Evolutionary conservation across 2,329 filamentous ascomycete species (phyloP).

Genomic region (Pseudonectria buxi): DNA sequence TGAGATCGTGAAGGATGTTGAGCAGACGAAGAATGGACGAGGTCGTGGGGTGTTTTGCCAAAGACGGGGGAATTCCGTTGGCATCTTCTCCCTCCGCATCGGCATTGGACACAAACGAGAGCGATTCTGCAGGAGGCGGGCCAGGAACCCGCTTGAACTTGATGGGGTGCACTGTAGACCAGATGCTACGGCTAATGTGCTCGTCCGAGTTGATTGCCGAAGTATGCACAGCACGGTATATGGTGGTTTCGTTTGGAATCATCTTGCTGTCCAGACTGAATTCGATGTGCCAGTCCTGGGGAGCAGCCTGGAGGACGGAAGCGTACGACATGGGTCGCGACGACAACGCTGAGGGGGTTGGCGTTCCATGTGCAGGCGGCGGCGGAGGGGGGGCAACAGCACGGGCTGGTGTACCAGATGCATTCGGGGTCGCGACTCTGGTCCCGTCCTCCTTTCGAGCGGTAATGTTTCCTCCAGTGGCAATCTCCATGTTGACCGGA

Average conservation of each 20-base stretch:
- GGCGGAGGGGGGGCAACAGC: constrained; percentile 31
- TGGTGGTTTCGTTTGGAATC: constrained; percentile 85
- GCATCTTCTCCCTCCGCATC: constrained; percentile 47
- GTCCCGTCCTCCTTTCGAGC: constrained; percentile 90
- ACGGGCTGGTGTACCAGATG: constrained; percentile 37
- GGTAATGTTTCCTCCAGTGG: constrained; percentile 77
- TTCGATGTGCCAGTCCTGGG: constrained; percentile 96
- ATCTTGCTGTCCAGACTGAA: constrained; percentile 82
- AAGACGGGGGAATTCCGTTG: constrained; percentile 64
- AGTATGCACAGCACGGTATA: constrained; percentile 88
- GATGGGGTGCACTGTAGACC: constrained; percentile 85
- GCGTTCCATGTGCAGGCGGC: constrained; percentile 34
- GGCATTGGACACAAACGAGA: constrained; percentile 48
- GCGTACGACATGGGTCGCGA: constrained; percentile 74
- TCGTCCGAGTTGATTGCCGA: constrained; percentile 49
- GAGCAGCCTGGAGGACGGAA: constrained; percentile 69
- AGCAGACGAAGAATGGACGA: constrained; percentile 82
- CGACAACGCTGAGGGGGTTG: constrained; percentile 47
- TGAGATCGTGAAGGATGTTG: constrained; percentile 85
- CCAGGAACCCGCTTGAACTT: constrained; percentile 84
- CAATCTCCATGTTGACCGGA: constrained; percentile 87
- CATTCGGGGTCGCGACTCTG: constrained; percentile 73
- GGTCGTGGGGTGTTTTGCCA: constrained; percentile 77
- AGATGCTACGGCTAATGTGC: constrained; percentile 67
- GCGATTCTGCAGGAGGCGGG: constrained; percentile 67